Evolutionary conservation across 441 rosid species (phyloP), one percentile per base, ranked within the genome.

Genomic region (Sinapis alba): DNA sequence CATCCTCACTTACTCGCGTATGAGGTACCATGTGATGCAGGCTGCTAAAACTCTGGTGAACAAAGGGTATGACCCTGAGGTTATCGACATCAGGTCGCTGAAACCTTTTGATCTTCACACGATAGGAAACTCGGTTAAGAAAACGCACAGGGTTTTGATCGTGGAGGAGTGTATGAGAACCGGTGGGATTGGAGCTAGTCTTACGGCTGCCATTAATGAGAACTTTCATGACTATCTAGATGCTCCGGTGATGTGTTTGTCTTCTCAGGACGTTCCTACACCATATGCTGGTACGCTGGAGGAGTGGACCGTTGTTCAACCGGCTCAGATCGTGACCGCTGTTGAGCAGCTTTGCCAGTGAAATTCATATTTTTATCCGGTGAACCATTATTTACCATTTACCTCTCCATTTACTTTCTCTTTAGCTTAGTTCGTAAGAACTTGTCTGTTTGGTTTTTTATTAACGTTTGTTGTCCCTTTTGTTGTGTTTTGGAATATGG

Each of bases 151-250:
- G 0, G 99, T 95, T 50, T 78, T 95, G 84, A 91, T 95, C 3
- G 98, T 95, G 69, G 99, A 95, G 86, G 99, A 95, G 80, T 95
- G 99, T 87, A 93, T 95, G 96, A 84, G 97, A 80, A 93, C 98
- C 0, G 99, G 98, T 0, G 99, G 99, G 58, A 93, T 93, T 45
- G 99, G 99, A 3, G 98, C 98, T 54, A 95, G 98, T 82, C 85
- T 95, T 74, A 93, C 93, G 0, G 95, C 97, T 0, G 97, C 98
- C 11, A 93, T 95, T 67, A 91, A 77, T 1, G 98, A 93, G 85
- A 95, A 93, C 74, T 93, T 95, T 85, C 83, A 85, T 7, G 99
- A 95, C 79, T 93, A 90, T 62, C 79, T 95, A 87, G 99, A 95
- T 78, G 94, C 99, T 41, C 97, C 93, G 11, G 83, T 95, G 7